phyloP scores from a whole-genome alignment of 2,329 filamentous ascomycete species.

The Diaporthe citriasiana region DNA sequence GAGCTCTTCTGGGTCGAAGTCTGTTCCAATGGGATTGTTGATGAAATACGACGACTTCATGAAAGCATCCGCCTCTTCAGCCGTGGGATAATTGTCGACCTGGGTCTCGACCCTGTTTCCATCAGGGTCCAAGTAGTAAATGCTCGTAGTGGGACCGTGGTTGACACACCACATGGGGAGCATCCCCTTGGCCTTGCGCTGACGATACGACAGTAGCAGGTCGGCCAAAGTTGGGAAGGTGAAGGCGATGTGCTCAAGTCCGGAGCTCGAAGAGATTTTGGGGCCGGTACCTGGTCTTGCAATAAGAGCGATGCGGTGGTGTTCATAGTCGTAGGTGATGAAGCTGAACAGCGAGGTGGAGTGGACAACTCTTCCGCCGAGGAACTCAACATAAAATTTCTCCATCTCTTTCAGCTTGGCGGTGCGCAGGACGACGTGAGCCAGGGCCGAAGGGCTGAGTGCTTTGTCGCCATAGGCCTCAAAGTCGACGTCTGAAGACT shows the following conservation, averaged over 20 bases:
- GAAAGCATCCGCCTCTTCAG: conserved; percentile 54
- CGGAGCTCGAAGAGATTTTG: conserved; percentile 46
- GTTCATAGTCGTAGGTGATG: conserved; percentile 61
- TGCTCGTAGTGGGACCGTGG: conserved; percentile 61
- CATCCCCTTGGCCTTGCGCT: conserved; percentile 54
- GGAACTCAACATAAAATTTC: conserved; percentile 54
- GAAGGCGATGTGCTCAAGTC: conserved; percentile 60
- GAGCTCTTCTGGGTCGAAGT: conserved; percentile 40
- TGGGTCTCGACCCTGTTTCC: conserved; percentile 63
- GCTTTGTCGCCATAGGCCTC: too few relatives aligned
- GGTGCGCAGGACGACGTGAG: conserved; percentile 40
- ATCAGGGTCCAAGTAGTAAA: conserved; percentile 65
- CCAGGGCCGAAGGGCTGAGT: too few relatives aligned
- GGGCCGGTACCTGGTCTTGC: conserved; percentile 46
- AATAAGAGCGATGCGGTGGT: conserved; percentile 61
- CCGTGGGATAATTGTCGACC: conserved; percentile 57
- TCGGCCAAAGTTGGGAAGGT: conserved; percentile 54
- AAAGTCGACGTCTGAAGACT: too few relatives aligned
- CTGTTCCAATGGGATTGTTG: conserved; percentile 54
- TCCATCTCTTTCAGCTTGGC: conserved; percentile 47
- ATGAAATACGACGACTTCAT: conserved; percentile 55
- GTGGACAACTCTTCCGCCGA: conserved; percentile 53
- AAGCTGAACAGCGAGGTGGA: conserved; percentile 52
- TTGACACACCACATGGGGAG: conserved; percentile 60
- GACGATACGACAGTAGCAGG: conserved; percentile 53